These are phyloP conservation scores for Fusarium coffeatum DNA, from an alignment of 2,329 filamentous ascomycete genomes.

Conservation along the genomic window DNA sequence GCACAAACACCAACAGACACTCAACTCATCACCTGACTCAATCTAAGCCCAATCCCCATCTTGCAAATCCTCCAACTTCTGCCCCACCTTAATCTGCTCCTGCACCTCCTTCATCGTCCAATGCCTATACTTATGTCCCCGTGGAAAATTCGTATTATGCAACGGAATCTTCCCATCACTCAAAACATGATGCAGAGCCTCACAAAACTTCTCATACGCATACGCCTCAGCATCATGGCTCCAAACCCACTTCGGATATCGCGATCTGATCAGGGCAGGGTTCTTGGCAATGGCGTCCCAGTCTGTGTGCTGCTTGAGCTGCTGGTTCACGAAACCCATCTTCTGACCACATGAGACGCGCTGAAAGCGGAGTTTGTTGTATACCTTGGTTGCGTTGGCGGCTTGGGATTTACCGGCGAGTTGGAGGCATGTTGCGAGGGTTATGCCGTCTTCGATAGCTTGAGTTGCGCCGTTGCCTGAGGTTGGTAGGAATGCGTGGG, in stretches of 20 bases:
- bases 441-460: constrained; percentile 31
- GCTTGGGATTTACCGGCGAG: constrained; percentile 18
- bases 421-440: constrained; percentile 25
- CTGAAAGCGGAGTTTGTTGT: constrained; percentile 31
- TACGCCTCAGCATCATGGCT: constrained; percentile 33
- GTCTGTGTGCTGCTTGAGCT: constrained; percentile 33
- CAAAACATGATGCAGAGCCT: constrained; percentile 24
- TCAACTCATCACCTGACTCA: not conserved
- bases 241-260: constrained; percentile 33
- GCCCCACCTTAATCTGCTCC: constrained; percentile 26
- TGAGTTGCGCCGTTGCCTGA: constrained; percentile 32
- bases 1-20: too few relatives aligned
- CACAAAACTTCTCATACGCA: constrained; percentile 34
- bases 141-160: constrained; percentile 27
- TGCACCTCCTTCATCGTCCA: constrained; percentile 37
- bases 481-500: constrained; percentile 27
- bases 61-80: constrained; percentile 33
- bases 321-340: constrained; percentile 31
- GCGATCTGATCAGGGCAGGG: constrained; percentile 20
- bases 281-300: constrained; percentile 35
- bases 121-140: constrained; percentile 29
- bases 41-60: constrained; percentile 29
- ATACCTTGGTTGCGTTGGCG: constrained; percentile 14
- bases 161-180: constrained; percentile 28
- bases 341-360: constrained; percentile 19